Evolutionary conservation across 2,329 filamentous ascomycete species (phyloP), one percentile per base, ranked within the genome.

Genomic region (Penicillium glabrum): DNA sequence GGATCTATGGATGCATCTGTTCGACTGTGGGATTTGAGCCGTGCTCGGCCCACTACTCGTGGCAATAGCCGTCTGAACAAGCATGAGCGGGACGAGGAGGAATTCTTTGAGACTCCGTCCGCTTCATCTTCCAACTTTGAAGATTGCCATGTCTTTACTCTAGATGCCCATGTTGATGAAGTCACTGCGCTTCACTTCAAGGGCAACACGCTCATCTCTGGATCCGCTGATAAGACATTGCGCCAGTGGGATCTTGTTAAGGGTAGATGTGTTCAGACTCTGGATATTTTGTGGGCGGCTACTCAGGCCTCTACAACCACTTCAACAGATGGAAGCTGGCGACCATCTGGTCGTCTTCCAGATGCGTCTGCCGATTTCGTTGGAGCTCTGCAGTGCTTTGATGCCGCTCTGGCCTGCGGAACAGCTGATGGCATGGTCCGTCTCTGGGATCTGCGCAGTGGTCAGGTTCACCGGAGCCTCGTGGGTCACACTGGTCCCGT

Each of bases 231-330:
- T 78, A 99, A 99, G 82, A 99, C 95, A 1, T 81, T 99, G 54
- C 88, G 95, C 45, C 95, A 99, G 74, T 99, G 95, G 95, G 95
- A 99, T 79, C 82, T 99, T 49, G 90, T 93, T 68, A 97, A 93
- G 73, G 95, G 95, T n/a, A 89, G 95, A 48, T 98, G 95, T 74
- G 90, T 99, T 53, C 95, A 99, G 76, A 99, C 95, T 3, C 81
- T 99, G 48, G 95, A 99, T 75, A 93, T 99, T 7, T 89, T 99
- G 73, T 99, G 95, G 95, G 95, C 95, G 10, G 93, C 95, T 5
- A 93, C 95, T 2, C 93, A 97, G 77, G 91, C 91, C 13, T 90
- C 87, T 10, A 86, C 87, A 39, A 87, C 85, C 5, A 82, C 90
- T 54, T 83, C 82, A 50, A 82, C 84, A 2, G 82, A 81, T 46